phyloP scores from a whole-genome alignment of 257 asterid species.

The Petunia secreta region DNA sequence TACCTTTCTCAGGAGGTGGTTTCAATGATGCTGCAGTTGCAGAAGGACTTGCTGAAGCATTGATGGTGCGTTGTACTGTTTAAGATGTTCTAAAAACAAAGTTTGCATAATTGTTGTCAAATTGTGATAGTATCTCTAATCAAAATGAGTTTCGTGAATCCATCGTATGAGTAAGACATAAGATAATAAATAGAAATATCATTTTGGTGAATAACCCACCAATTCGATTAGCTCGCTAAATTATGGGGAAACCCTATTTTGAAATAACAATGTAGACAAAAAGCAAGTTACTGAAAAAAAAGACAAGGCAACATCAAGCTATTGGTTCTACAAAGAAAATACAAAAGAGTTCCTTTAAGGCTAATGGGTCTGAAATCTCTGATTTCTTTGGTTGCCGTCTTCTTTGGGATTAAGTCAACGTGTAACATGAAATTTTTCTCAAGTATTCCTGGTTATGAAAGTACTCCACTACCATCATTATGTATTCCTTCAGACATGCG shows the following conservation, averaged over 20 bases:
- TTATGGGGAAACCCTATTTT: not conserved
- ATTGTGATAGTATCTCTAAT: not conserved
- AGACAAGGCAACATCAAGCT: no score
- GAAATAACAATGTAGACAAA: not conserved
- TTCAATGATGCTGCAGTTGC: conserved; percentile 91
- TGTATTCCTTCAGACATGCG: no score
- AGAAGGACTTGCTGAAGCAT: conserved; percentile 97
- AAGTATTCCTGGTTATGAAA: no score
- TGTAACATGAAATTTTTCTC: no score
- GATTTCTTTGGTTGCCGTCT: no score
- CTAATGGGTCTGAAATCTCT: no score
- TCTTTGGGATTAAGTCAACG: no score
- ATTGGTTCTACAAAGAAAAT: no score
- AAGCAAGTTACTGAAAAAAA: no score
- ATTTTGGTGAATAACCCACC: not conserved
- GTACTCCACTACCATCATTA: no score
- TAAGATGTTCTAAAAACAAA: conserved; percentile 9
- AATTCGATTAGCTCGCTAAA: not conserved
- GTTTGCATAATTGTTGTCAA: conserved; percentile 11
- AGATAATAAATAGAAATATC: not conserved
- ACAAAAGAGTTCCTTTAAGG: no score
- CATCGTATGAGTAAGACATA: not conserved
- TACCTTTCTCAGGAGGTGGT: conserved; percentile 92
- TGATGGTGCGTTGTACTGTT: conserved; percentile 59
- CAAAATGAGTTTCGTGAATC: conserved; percentile 15